Base-by-base conservation (phyloP, 1,284 basidiomycete genomes). In the Ceratobasidium theobromae region DNA sequence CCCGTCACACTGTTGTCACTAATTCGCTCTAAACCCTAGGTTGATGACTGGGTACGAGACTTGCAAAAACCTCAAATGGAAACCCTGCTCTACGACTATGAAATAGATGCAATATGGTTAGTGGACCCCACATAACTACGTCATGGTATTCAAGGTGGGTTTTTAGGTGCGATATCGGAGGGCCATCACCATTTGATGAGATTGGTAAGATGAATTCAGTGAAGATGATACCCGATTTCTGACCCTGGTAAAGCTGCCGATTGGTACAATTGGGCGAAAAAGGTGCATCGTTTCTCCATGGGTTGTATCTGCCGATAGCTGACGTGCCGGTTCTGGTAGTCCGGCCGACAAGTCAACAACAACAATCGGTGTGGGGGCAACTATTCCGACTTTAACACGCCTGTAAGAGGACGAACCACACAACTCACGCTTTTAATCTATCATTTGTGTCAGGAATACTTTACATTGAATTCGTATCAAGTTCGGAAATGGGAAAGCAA, bases 121-220 rank as follows among this genome's bases (percentile, higher is more conserved):
- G 81, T 80, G 55, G 25, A 74, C 57, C 21, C 23, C 28, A 1
- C 40, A 45, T 41, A n/a, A 30, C 46, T 38, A 53, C 33, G 23
- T 32, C 1, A 21, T 55, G 25, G 1, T 18, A 43, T 23, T 41
- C 38, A 25, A 45, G 35, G 30, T 25, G 28, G 9, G 11, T 16
- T 65, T 80, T 79, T 81, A 57, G 82, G 83, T 84, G 82, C 65
- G 82, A 86, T 69, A 84, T 85, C 11, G 84, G 84, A 9, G 81
- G 83, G 6, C 78, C 81, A 0, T 84, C 83, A 68, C 78, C 73
- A 46, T 79, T 77, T 2, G 70, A 78, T 0, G 77, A 81, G 14
- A 80, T 83, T 28, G 54, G 54, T 57, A 12, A 28, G 54, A 18
- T 23, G 8, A 18, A 41, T 9, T 8, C n/a, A 30, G 21, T 28